phyloP scores from a whole-genome alignment of 257 asterid genomes.

The Nicotiana obtusifolia region DNA sequence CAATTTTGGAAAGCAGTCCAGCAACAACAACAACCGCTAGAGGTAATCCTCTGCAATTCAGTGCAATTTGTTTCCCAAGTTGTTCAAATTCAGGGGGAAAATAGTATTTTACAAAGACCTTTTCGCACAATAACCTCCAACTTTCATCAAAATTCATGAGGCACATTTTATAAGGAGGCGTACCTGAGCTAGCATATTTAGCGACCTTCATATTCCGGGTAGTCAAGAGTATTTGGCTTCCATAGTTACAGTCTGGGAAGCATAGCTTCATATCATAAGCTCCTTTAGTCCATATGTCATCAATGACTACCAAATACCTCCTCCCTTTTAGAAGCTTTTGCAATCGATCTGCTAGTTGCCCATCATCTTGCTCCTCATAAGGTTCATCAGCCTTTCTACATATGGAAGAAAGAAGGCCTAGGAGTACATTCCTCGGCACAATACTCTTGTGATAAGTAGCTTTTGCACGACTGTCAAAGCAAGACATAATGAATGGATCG shows the following conservation, averaged over 20 bases:
- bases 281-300: conserved; percentile 6
- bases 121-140: neutral
- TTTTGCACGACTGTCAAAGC: conserved; percentile 10
- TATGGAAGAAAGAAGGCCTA: neutral
- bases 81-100: neutral
- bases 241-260: neutral
- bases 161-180: neutral
- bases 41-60: conserved; percentile 12
- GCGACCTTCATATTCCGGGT: conserved; percentile 7
- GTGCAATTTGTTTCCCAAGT: conserved; percentile 5
- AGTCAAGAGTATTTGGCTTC: conserved; percentile 15
- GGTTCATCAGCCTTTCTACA: neutral
- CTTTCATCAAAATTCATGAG: conserved; percentile 6
- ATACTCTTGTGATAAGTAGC: neutral
- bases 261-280: neutral
- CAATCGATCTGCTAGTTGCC: neutral
- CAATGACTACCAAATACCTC: conserved; percentile 15
- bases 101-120: neutral
- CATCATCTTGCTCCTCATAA: neutral
- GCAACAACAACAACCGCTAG: neutral
- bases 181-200: neutral
- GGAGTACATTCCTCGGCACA: neutral
- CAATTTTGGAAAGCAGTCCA: neutral
- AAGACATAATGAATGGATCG: neutral
- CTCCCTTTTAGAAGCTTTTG: neutral